Evolutionary conservation across 108 stramenopile species (phyloP).

Genomic region (Pelagomonas calceolata): DNA sequence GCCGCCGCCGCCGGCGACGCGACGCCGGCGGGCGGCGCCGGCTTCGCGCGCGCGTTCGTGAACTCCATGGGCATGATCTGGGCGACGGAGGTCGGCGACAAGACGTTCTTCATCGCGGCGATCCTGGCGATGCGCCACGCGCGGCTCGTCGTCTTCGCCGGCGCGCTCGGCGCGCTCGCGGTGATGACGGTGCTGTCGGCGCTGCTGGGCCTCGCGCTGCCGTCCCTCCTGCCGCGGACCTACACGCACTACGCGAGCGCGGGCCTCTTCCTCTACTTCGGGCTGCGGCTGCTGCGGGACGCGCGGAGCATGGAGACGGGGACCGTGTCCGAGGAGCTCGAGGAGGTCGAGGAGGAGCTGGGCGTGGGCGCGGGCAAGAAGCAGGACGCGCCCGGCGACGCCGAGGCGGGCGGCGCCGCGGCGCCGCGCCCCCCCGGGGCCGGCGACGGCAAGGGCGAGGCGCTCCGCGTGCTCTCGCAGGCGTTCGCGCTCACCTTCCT

Average conservation of each 20-base stretch:
- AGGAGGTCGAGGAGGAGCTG: slow-evolving; percentile 94
- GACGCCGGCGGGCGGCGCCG: no score
- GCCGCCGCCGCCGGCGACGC: no score
- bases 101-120: slow-evolving; percentile 99
- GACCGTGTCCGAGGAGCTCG: slow-evolving; percentile 85
- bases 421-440: background rate
- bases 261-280: slow-evolving; percentile 93
- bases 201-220: slow-evolving; percentile 84
- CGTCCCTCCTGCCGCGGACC: slow-evolving; percentile 60
- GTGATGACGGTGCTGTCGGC: slow-evolving; percentile 87
- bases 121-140: slow-evolving; percentile 83
- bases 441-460: no score
- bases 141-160: slow-evolving; percentile 76
- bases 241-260: slow-evolving; percentile 92
- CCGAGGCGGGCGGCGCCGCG: background rate
- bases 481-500: slow-evolving; percentile 90
- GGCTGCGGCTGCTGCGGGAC: slow-evolving; percentile 76
- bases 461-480: slow-evolving; percentile 54
- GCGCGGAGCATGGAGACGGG: slow-evolving; percentile 59
- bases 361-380: slow-evolving; percentile 9
- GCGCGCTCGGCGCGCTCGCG: slow-evolving; percentile 73
- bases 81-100: slow-evolving; percentile 99
- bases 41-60: slow-evolving; percentile 38
- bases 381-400: no score
- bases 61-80: slow-evolving; percentile 74